phyloP scores from a whole-genome alignment of 495 filamentous ascomycete genomes.

The Aspergillus heteromorphus region DNA sequence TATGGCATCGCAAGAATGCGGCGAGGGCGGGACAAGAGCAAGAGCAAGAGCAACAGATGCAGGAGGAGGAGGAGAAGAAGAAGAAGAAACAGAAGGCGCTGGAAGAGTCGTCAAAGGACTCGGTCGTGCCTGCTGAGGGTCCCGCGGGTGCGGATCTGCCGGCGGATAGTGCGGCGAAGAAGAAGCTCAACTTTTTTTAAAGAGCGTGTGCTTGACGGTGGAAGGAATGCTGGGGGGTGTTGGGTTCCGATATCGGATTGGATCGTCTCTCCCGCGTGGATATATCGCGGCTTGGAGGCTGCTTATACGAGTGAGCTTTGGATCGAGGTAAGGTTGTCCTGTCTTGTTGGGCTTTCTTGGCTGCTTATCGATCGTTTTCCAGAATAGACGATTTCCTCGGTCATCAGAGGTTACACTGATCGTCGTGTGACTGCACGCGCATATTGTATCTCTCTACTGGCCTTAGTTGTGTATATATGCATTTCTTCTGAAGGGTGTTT shows the following conservation, averaged over 20 bases:
- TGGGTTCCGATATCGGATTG: too few relatives aligned
- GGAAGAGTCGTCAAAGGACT: conserved; percentile 12
- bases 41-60: conserved; percentile 16
- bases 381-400: too few relatives aligned
- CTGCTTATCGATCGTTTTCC: too few relatives aligned
- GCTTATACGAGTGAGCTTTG: too few relatives aligned
- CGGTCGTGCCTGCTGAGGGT: conserved; percentile 10
- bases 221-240: too few relatives aligned
- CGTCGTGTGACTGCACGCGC: background rate
- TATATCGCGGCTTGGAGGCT: too few relatives aligned
- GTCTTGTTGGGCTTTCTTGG: too few relatives aligned
- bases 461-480: background rate
- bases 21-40: too few relatives aligned
- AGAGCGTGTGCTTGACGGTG: background rate
- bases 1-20: conserved; percentile 42
- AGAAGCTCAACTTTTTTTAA: conserved; percentile 35
- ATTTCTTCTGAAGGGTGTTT: background rate
- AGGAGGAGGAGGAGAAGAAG: conserved; percentile 13
- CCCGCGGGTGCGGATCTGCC: conserved; percentile 11
- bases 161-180: conserved; percentile 16
- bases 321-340: too few relatives aligned
- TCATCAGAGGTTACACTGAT: too few relatives aligned
- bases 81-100: conserved; percentile 7
- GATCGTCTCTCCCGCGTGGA: too few relatives aligned
- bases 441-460: background rate